phyloP scores from a whole-genome alignment of 139 green algal species.

The Gonium pectorale region DNA sequence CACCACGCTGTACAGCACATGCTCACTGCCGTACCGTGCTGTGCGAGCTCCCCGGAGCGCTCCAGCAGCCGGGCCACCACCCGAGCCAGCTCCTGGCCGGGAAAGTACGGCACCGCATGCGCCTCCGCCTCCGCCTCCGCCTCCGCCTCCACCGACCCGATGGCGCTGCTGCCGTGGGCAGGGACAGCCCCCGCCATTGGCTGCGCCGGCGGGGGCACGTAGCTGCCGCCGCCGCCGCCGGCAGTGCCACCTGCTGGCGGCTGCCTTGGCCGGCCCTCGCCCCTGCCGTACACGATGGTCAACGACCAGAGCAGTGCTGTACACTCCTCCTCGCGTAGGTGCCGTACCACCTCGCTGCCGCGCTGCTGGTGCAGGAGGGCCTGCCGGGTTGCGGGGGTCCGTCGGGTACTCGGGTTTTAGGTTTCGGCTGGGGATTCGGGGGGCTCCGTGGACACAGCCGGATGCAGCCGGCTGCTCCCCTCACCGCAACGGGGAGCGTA shows the following conservation, averaged over 20 bases:
- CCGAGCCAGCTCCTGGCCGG: background rate
- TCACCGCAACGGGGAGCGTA: too few relatives aligned
- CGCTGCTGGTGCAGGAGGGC: background rate
- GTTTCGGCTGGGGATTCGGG: too few relatives aligned
- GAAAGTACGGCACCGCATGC: background rate
- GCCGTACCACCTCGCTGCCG: background rate
- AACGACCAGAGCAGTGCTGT: background rate
- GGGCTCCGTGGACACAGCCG: too few relatives aligned
- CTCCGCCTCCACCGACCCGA: background rate
- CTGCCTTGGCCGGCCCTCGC: background rate
- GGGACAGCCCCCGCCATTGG: background rate
- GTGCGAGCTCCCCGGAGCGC: background rate
- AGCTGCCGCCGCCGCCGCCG: background rate
- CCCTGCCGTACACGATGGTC: background rate
- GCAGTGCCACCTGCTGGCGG: background rate
- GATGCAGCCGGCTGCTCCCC: too few relatives aligned
- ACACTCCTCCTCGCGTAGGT: slow-evolving; percentile 30
- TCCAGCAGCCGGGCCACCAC: background rate
- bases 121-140: background rate
- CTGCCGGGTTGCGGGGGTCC: too few relatives aligned
- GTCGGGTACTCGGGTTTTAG: too few relatives aligned
- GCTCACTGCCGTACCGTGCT: too few relatives aligned
- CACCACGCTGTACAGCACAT: too few relatives aligned
- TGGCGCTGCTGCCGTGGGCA: background rate
- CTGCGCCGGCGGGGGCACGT: background rate